phyloP scores from a whole-genome alignment of 768 basidiomycete genomes.

The Neoboletus brunneissimus region DNA sequence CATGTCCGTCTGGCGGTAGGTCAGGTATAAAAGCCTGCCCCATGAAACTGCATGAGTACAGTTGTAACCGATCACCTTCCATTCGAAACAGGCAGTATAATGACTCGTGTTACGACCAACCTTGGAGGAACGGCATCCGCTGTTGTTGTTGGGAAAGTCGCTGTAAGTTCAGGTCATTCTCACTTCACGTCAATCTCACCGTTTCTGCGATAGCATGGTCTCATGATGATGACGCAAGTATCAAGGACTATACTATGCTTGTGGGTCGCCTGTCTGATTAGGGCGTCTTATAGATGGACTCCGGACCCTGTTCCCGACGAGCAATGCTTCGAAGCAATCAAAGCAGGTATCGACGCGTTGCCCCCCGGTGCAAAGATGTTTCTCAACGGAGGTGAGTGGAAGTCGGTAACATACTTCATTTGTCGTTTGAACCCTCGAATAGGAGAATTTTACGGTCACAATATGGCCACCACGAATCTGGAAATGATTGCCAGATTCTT shows the following conservation, averaged over 20 bases:
- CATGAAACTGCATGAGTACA: background rate
- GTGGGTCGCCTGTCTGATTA: background rate
- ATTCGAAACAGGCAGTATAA: conserved; percentile 3
- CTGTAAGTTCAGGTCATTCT: conserved; percentile 22
- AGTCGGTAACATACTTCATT: too few species aligned
- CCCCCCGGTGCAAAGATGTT: conserved; percentile 46
- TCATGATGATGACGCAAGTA: conserved; percentile 56
- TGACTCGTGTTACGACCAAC: conserved; percentile 31
- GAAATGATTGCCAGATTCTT: conserved; percentile 51
- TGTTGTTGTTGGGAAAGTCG: conserved; percentile 36
- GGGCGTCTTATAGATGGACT: background rate
- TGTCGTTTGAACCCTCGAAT: background rate
- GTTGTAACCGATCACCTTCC: background rate
- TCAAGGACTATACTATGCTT: too few species aligned
- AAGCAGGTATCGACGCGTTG: conserved; percentile 43
- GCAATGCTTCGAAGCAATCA: conserved; percentile 44
- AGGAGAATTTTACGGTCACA: conserved; percentile 59
- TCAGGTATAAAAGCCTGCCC: background rate
- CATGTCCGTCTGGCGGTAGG: background rate
- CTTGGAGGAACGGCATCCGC: conserved; percentile 40
- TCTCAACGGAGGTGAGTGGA: conserved; percentile 45
- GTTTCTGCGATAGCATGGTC: conserved; percentile 37
- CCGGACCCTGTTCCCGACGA: background rate
- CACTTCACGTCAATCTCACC: background rate
- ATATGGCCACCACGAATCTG: conserved; percentile 41